Conservation (phyloP, 78 protist genomes). For the Salpingoeca rosetta region DNA sequence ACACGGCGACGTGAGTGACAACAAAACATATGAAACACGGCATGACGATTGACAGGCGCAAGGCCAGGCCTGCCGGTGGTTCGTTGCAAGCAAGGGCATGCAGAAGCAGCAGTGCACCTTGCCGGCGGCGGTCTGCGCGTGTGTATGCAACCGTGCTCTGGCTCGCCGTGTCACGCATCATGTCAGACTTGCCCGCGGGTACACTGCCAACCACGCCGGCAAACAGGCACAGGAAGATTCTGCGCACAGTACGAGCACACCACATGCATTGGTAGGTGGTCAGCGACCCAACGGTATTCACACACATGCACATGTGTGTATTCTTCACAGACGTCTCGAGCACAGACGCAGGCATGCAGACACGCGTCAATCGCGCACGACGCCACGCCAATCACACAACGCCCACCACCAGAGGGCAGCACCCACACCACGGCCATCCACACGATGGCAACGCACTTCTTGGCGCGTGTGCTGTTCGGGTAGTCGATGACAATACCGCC, state of each 20-base stretch:
- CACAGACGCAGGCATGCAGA: neutral
- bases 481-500: slow-evolving; percentile 93
- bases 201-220: slow-evolving; percentile 17
- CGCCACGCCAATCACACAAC: too few species aligned
- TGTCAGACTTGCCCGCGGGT: neutral
- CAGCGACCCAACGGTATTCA: neutral
- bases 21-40: neutral
- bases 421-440: too few species aligned
- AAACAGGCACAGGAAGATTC: slow-evolving; percentile 22
- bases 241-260: neutral
- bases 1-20: neutral
- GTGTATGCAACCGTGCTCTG: neutral
- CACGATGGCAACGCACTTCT: slow-evolving; percentile 68
- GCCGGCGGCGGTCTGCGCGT: too few species aligned
- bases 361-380: neutral
- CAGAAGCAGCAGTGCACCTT: too few species aligned
- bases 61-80: too few species aligned
- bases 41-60: too few species aligned
- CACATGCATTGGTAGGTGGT: neutral
- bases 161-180: neutral
- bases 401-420: too few species aligned
- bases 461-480: slow-evolving; percentile 87
- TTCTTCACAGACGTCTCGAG: neutral
- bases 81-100: too few species aligned
- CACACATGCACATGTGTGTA: neutral